Evolutionary conservation across 331 rosid species (phyloP), one percentile per base, ranked within the genome.

Genomic region (Quercus phellos): DNA sequence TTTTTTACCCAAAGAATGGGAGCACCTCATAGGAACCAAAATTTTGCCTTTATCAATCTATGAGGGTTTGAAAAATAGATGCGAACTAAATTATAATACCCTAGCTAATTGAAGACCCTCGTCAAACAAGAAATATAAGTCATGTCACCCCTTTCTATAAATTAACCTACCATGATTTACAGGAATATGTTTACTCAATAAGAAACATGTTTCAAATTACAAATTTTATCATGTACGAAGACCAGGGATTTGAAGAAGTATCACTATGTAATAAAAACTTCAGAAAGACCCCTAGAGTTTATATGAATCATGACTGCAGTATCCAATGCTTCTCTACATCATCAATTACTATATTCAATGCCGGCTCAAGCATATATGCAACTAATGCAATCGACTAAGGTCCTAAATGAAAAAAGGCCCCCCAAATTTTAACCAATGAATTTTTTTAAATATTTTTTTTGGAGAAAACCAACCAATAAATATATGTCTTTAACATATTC

Each of bases 11-110:
- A 42, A 42, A 42, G 46, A 42, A 42, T 1, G 46, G 43, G 46
- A 6, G 10, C 0, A 42, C 46, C 46, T 42, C 46, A 8, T 42
- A 78, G 68, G 34, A 55, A 69, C 70, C 67, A 22, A 26, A 24
- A 9, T 53, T 78, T 22, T 69, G 22, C 51, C 32, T 79, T 71
- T 53, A 51, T 17, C 1, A 8, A 35, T 77, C 42, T 64, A 67
- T 29, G 24, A 54, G 76, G 56, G 73, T 72, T 63, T 63, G 46
- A 60, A 75, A 60, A 70, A 38, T 26, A 73, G 8, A 59, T 24
- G 66, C 34, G 11, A 59, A 3, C 34, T 22, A 83, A 79, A 75
- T 51, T 54, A 53, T 64, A 6, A 68, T 22, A 50, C 38, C 72
- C 68, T 51, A 30, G 22, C 72, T 56, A 24, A 24, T 13, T 24